Conservation (phyloP, 1,139 yeast genomes). For the Blastobotrys serpentis region DNA sequence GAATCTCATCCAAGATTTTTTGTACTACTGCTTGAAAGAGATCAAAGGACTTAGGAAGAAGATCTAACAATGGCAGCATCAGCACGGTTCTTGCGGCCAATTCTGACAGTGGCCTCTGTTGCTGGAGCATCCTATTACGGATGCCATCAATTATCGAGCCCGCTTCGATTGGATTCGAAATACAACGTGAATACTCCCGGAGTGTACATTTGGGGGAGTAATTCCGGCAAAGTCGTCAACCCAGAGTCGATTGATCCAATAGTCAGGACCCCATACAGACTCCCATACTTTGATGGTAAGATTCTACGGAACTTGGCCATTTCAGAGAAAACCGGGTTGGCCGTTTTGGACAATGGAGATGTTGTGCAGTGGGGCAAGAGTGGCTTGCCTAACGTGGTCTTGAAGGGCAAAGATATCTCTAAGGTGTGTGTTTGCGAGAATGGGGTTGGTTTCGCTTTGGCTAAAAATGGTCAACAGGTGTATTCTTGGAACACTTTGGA, state of each 20-base stretch:
- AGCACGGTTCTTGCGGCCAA: constrained; percentile 3
- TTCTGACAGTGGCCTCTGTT: neutral
- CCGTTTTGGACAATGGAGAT: constrained; percentile 69
- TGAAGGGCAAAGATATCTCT: constrained; percentile 47
- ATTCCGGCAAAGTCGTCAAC: constrained; percentile 44
- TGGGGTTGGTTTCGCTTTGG: constrained; percentile 54
- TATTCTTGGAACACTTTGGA: constrained; percentile 24
- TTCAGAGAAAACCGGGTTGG: constrained; percentile 54
- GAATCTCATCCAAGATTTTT: too few species aligned
- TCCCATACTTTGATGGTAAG: constrained; percentile 63
- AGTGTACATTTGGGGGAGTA: constrained; percentile 54
- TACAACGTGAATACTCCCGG: constrained; percentile 43
- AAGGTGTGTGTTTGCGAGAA: constrained; percentile 54
- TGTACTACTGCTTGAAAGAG: too few species aligned
- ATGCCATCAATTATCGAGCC: neutral
- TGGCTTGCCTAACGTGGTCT: constrained; percentile 39
- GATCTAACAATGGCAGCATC: neutral
- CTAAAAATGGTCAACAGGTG: constrained; percentile 44
- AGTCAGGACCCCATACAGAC: constrained; percentile 56
- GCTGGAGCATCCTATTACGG: constrained; percentile 3
- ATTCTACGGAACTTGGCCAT: constrained; percentile 58
- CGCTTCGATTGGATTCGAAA: constrained; percentile 1
- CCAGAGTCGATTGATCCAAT: constrained; percentile 38
- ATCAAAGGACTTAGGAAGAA: neutral
- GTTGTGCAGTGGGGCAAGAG: constrained; percentile 57